phyloP scores from a whole-genome alignment of 2,329 filamentous ascomycete species.

The Nemania abortiva region DNA sequence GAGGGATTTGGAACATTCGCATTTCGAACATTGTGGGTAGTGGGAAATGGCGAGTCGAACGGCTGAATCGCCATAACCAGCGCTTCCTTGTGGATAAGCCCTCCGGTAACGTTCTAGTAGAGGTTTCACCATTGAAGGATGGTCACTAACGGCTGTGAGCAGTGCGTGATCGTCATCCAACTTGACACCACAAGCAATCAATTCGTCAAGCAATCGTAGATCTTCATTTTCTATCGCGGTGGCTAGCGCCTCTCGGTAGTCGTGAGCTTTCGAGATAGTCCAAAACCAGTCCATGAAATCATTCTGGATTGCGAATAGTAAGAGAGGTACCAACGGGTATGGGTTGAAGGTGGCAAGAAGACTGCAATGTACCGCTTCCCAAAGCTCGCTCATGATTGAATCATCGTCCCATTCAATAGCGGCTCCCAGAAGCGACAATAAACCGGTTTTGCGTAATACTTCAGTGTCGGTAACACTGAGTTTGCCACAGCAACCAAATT shows the following conservation, averaged over 20 bases:
- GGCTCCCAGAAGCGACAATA: neutral
- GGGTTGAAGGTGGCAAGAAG: no score
- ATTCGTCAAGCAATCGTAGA: neutral
- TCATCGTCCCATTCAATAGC: neutral
- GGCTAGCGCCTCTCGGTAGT: neutral
- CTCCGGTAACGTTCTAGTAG: slow-evolving; percentile 7
- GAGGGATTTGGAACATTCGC: neutral
- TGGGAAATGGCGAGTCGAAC: neutral
- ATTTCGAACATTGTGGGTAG: no score
- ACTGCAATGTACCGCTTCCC: no score
- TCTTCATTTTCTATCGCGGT: neutral
- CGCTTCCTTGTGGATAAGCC: neutral
- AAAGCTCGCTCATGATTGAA: neutral
- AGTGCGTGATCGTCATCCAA: neutral
- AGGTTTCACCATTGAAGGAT: slow-evolving; percentile 5
- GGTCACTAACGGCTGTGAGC: rapidly evolving
- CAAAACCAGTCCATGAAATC: neutral
- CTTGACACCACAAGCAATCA: neutral
- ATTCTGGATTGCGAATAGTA: no score
- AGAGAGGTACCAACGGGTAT: no score
- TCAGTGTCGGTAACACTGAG: no score
- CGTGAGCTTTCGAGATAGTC: neutral
- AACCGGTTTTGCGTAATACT: no score
- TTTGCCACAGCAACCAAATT: no score
- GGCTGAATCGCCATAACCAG: neutral